Conservation (phyloP, 2,329 filamentous ascomycete genomes). For the Colletotrichum costaricense region DNA sequence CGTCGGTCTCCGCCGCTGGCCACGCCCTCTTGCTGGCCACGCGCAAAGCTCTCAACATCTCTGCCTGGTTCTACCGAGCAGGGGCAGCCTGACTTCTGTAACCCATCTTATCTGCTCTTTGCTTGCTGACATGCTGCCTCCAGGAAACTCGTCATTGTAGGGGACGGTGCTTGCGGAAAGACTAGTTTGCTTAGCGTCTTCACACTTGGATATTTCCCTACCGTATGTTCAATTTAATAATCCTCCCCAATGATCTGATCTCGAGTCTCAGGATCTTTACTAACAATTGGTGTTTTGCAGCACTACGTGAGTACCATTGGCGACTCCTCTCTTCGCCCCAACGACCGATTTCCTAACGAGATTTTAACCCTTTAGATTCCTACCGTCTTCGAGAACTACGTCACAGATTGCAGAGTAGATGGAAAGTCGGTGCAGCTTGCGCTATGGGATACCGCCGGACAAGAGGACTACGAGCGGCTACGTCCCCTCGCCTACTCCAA, state of each 20-base stretch:
- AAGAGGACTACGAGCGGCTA: slow-evolving; percentile 98
- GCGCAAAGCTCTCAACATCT: background rate
- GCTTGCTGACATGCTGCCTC: background rate
- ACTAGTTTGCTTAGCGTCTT: slow-evolving; percentile 98
- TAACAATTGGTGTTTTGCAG: slow-evolving; percentile 47
- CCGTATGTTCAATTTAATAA: slow-evolving; percentile 69
- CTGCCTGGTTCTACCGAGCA: background rate
- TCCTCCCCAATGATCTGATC: slow-evolving; percentile 9
- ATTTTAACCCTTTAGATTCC: slow-evolving; percentile 73
- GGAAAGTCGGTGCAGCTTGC: slow-evolving; percentile 98
- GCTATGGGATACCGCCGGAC: slow-evolving; percentile 98
- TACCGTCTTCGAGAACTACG: slow-evolving; percentile 99
- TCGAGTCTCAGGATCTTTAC: slow-evolving; percentile 39
- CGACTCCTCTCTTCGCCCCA: slow-evolving; percentile 3
- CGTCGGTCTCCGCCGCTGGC: background rate
- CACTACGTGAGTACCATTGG: slow-evolving; percentile 65
- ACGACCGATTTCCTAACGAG: slow-evolving; percentile 29
- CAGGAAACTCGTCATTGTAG: slow-evolving; percentile 97
- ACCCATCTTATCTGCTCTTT: background rate
- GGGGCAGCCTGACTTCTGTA: background rate
- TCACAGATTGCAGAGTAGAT: slow-evolving; percentile 97
- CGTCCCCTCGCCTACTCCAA: slow-evolving; percentile 96
- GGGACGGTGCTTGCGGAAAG: slow-evolving; percentile 97
- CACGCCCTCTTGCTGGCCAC: background rate
- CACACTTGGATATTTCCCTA: slow-evolving; percentile 97